Conservation (phyloP, 257 asterid species). For the Nyctanthes arbortristis region DNA sequence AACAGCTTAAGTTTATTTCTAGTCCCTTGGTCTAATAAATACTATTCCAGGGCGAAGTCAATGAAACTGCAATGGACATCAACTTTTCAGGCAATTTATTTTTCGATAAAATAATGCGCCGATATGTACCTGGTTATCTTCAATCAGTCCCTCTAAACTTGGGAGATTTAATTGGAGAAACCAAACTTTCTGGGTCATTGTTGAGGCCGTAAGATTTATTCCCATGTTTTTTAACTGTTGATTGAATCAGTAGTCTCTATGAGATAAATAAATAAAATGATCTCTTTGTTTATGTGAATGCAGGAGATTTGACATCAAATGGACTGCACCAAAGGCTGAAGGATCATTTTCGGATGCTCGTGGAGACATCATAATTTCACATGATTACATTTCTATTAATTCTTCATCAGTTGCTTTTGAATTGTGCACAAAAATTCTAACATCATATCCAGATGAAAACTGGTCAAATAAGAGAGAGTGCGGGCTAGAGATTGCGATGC, state of each 20-base stretch:
- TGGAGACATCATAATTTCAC: slow-evolving; percentile 95
- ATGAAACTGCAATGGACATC: slow-evolving; percentile 94
- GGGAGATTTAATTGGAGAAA: slow-evolving; percentile 93
- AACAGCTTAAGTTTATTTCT: neutral
- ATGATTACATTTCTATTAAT: slow-evolving; percentile 76
- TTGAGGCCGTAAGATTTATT: slow-evolving; percentile 85
- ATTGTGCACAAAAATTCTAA: slow-evolving; percentile 69
- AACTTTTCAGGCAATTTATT: slow-evolving; percentile 93
- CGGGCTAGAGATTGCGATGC: slow-evolving; percentile 50
- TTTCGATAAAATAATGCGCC: slow-evolving; percentile 85
- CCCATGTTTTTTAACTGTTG: slow-evolving; percentile 27
- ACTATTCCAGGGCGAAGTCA: slow-evolving; percentile 85
- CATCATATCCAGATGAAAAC: slow-evolving; percentile 70
- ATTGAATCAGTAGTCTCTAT: slow-evolving; percentile 12
- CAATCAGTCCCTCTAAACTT: slow-evolving; percentile 76
- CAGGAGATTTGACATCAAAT: slow-evolving; percentile 96
- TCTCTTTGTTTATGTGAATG: slow-evolving; percentile 23
- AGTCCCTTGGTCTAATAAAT: slow-evolving; percentile 10
- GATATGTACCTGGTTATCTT: slow-evolving; percentile 80
- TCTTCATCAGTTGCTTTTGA: slow-evolving; percentile 98
- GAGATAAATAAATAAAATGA: slow-evolving; percentile 16
- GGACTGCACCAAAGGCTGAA: slow-evolving; percentile 98
- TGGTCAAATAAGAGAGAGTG: slow-evolving; percentile 55
- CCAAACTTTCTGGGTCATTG: slow-evolving; percentile 93
- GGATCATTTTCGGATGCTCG: slow-evolving; percentile 99